phyloP scores from a whole-genome alignment of 2,329 filamentous ascomycete species.

The Tolypocladium nubicola region DNA sequence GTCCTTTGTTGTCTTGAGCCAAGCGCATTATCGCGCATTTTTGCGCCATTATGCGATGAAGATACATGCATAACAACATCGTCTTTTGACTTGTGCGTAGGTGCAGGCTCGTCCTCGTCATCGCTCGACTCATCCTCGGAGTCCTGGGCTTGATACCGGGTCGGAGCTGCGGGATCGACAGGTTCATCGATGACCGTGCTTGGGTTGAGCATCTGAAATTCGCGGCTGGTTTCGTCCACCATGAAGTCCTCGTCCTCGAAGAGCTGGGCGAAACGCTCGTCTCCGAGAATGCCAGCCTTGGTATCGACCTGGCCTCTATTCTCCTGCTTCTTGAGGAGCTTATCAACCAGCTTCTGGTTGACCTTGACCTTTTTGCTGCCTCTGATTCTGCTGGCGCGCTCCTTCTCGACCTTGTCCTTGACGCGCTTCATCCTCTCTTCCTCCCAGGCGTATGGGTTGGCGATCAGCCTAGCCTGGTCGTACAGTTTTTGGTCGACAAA shows the following conservation, averaged over 20 bases:
- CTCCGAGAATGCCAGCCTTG: constrained; percentile 60
- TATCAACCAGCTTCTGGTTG: constrained; percentile 73
- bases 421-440: constrained; percentile 85
- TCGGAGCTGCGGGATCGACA: constrained; percentile 21
- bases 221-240: constrained; percentile 79
- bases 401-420: constrained; percentile 92
- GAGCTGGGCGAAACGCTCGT: constrained; percentile 76
- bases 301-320: constrained; percentile 47
- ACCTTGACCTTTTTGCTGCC: constrained; percentile 97
- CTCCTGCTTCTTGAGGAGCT: constrained; percentile 55
- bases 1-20: constrained; percentile 44
- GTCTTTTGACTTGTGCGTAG: constrained; percentile 17
- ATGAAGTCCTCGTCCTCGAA: constrained; percentile 91
- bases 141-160: constrained; percentile 26
- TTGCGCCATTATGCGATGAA: constrained; percentile 51
- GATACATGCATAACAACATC: constrained; percentile 56
- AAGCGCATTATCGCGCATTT: constrained; percentile 43
- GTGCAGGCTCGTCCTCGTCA: constrained; percentile 19
- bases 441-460: constrained; percentile 88
- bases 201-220: constrained; percentile 84
- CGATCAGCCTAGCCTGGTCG: constrained; percentile 86
- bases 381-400: constrained; percentile 87
- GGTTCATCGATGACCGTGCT: constrained; percentile 51
- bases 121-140: constrained; percentile 34
- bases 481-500: constrained; percentile 94